Evolutionary conservation across 495 filamentous ascomycete genomes (phyloP).

Genomic region (Hypomontagnella submonticulosa): DNA sequence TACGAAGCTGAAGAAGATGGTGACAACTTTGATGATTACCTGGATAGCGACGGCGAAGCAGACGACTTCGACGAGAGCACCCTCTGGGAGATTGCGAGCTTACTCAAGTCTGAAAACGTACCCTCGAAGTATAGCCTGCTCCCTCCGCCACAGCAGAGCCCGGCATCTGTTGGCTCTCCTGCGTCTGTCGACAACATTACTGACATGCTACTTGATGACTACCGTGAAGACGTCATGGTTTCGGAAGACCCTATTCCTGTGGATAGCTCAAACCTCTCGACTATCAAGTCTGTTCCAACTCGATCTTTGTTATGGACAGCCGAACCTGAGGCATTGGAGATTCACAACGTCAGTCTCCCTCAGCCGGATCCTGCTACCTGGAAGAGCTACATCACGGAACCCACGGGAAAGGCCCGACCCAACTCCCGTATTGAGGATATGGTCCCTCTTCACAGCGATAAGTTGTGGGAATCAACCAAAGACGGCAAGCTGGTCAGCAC

Average conservation of each 20-base stretch:
- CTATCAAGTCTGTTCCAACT: not conserved
- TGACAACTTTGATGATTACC: constrained; percentile 50
- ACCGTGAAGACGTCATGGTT: constrained; percentile 39
- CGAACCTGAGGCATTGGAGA: constrained; percentile 1
- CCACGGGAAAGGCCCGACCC: constrained; percentile 16
- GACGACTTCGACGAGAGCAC: constrained; percentile 67
- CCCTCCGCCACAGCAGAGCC: constrained; percentile 37
- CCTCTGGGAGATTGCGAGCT: constrained; percentile 67
- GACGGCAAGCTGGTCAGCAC: constrained; percentile 7
- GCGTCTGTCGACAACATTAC: constrained; percentile 43
- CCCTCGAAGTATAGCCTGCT: constrained; percentile 60
- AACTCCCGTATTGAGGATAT: constrained; percentile 26
- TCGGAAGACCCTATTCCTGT: constrained; percentile 39
- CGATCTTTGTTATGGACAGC: constrained; percentile 36
- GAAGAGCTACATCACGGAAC: constrained; percentile 38
- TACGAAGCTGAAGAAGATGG: constrained; percentile 57
- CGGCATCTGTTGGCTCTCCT: constrained; percentile 15
- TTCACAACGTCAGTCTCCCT: constrained; percentile 33
- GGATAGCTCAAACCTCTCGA: constrained; percentile 5
- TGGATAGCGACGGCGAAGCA: constrained; percentile 49
- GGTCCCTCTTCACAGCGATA: constrained; percentile 43
- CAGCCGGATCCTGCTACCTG: constrained; percentile 44
- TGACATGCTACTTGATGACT: constrained; percentile 50
- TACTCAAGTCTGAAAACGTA: constrained; percentile 58
- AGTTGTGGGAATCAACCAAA: constrained; percentile 42